Conservation (phyloP, 257 asterid genomes). For the Solanum infundibuliforme region DNA sequence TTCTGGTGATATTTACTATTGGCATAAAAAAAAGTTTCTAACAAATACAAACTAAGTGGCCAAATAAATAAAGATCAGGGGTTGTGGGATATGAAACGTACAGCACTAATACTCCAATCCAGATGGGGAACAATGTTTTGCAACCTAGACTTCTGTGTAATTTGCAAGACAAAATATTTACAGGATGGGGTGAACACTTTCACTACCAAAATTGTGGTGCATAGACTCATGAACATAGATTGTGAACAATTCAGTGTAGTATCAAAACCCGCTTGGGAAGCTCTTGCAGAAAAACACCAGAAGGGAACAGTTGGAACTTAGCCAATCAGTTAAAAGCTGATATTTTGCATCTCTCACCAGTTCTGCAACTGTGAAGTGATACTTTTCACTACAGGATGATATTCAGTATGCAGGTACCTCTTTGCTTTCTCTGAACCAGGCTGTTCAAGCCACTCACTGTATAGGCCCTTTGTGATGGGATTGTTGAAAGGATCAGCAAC, state of each 20-base stretch:
- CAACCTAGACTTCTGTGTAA: neutral
- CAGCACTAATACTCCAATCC: neutral
- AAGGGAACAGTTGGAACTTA: neutral
- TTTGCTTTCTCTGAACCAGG: constrained; percentile 87
- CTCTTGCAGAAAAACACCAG: neutral
- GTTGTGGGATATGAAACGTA: neutral
- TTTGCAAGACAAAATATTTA: neutral
- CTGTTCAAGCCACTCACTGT: constrained; percentile 71
- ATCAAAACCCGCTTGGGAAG: neutral
- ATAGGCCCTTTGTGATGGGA: constrained; percentile 39
- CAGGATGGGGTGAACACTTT: neutral
- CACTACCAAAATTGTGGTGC: constrained; percentile 26
- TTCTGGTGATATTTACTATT: neutral
- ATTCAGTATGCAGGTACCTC: constrained; percentile 59
- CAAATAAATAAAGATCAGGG: neutral
- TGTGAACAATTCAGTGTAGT: neutral
- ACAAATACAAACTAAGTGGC: neutral
- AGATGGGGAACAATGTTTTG: neutral
- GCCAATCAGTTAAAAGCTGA: neutral
- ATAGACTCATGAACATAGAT: neutral
- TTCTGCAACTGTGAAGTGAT: constrained; percentile 79
- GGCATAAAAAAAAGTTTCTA: neutral
- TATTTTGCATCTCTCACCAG: constrained; percentile 43
- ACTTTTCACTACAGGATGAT: constrained; percentile 75
- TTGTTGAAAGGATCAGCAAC: constrained; percentile 58